These are phyloP conservation scores for Debaryomyces subglobosus DNA, from an alignment of 1,139 yeast species.

Conservation along the genomic window DNA sequence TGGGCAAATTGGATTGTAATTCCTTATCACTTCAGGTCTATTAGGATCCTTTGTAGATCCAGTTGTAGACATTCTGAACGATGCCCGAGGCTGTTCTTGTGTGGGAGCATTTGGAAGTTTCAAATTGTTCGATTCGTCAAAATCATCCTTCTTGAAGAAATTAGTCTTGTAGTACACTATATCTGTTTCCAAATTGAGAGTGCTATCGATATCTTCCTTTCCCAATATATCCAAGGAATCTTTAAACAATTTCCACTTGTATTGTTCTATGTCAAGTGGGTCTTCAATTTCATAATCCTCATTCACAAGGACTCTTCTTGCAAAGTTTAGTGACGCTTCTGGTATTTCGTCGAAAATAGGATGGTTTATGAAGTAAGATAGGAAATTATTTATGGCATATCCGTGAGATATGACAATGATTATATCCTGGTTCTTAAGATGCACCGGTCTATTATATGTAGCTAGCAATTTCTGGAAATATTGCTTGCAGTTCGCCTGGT, in stretches of 20 bases:
- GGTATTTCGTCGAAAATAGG: conserved; percentile 53
- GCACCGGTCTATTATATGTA: conserved; percentile 45
- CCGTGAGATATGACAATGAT: conserved; percentile 48
- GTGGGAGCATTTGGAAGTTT: conserved; percentile 12
- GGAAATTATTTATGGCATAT: conserved; percentile 43
- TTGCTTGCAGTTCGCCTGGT: conserved; percentile 43
- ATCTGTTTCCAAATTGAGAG: conserved; percentile 45
- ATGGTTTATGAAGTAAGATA: conserved; percentile 46
- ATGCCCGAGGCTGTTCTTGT: conserved; percentile 30
- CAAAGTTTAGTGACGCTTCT: conserved; percentile 42
- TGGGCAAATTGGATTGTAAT: conserved; percentile 38
- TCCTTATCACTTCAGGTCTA: conserved; percentile 18
- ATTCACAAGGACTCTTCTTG: conserved; percentile 24
- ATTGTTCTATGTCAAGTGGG: conserved; percentile 21
- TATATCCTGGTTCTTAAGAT: conserved; percentile 39
- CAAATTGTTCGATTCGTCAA: conserved; percentile 18
- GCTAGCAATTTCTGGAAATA: conserved; percentile 49
- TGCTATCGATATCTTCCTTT: conserved; percentile 31
- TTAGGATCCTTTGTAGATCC: conserved; percentile 12
- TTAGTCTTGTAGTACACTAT: conserved; percentile 51
- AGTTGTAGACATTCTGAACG: conserved; percentile 25
- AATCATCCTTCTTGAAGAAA: conserved; percentile 43
- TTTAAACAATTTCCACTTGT: conserved; percentile 36
- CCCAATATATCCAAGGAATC: conserved; percentile 40
- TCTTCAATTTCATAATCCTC: conserved; percentile 17